Percentiles rank a stretch among this genome's conserved stretches.
Conservation (phyloP, 768 basidiomycete species). For the Panaeolus papilionaceus region DNA sequence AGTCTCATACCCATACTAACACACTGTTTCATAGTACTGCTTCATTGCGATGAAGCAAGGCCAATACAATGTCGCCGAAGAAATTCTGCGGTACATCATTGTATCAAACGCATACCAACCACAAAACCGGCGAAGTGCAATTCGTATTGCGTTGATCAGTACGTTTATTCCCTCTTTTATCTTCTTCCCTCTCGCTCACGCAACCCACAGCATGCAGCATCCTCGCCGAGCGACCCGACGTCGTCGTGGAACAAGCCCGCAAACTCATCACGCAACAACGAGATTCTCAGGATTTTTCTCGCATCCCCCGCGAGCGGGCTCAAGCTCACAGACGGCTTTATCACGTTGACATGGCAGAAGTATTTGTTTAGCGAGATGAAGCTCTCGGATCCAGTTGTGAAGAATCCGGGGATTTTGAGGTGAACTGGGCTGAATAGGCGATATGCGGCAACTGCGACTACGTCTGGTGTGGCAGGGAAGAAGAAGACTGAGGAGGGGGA, state of each 20-base stretch:
- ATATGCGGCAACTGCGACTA: too few species aligned
- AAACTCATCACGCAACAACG: too few species aligned
- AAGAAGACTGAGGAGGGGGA: too few species aligned
- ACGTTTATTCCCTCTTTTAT: constrained; percentile 30
- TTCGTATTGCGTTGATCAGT: constrained; percentile 84
- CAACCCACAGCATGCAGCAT: constrained; percentile 38
- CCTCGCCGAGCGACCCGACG: too few species aligned
- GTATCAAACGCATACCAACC: constrained; percentile 17
- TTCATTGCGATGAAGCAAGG: too few species aligned
- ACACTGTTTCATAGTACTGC: too few species aligned
- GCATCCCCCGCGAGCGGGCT: constrained; percentile 77
- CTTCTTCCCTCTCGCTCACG: not conserved
- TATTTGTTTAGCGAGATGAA: constrained; percentile 79
- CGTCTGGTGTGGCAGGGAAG: too few species aligned
- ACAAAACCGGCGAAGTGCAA: constrained; percentile 65
- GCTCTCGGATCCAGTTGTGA: constrained; percentile 69
- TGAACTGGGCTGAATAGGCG: too few species aligned
- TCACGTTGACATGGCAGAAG: constrained; percentile 81
- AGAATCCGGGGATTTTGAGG: constrained; percentile 63
- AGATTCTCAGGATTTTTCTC: constrained; percentile 69
- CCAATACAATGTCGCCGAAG: too few species aligned
- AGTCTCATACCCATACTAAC: too few species aligned
- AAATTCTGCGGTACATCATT: too few species aligned
- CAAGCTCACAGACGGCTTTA: constrained; percentile 75
- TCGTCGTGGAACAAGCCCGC: too few species aligned